A percentile compares a stretch with the other conserved stretches of the same genome.
Conservation (phyloP, 2,329 filamentous ascomycete species). For the Thelonectria discophora region DNA sequence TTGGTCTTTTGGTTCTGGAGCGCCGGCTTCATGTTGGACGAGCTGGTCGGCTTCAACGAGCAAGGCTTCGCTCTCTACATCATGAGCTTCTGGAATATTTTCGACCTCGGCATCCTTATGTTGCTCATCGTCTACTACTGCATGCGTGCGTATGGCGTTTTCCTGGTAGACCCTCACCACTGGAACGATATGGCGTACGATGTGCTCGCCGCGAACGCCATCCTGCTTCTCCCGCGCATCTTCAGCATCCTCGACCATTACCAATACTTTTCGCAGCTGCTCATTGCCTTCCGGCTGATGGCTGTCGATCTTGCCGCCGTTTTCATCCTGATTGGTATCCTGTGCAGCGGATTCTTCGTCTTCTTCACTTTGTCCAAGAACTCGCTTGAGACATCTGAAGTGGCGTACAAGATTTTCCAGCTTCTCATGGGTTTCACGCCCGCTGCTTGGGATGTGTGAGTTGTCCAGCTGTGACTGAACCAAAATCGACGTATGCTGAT, state of each 20-base stretch:
- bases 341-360: constrained; percentile 94
- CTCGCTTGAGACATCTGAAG: constrained; percentile 73
- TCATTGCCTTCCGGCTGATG: constrained; percentile 96
- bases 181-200: constrained; percentile 91
- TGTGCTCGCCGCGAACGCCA: constrained; percentile 89
- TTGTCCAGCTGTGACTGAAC: constrained; percentile 23
- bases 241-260: constrained; percentile 96
- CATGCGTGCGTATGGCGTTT: constrained; percentile 86
- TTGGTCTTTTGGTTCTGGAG: constrained; percentile 98
- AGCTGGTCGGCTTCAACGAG: constrained; percentile 95
- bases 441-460: constrained; percentile 88
- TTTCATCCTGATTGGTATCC: constrained; percentile 83
- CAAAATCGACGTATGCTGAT: constrained; percentile 25
- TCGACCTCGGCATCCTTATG: constrained; percentile 88
- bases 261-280: constrained; percentile 92
- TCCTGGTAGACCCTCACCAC: constrained; percentile 77
- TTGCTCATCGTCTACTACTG: constrained; percentile 90
- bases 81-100: constrained; percentile 97
- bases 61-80: constrained; percentile 96
- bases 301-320: constrained; percentile 87
- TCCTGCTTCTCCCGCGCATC: constrained; percentile 87
- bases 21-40: constrained; percentile 95
- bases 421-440: constrained; percentile 96
- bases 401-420: constrained; percentile 93
- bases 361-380: constrained; percentile 87